Base-by-base conservation (phyloP, 1,284 basidiomycete species). In the Laetiporus sulphureus region DNA sequence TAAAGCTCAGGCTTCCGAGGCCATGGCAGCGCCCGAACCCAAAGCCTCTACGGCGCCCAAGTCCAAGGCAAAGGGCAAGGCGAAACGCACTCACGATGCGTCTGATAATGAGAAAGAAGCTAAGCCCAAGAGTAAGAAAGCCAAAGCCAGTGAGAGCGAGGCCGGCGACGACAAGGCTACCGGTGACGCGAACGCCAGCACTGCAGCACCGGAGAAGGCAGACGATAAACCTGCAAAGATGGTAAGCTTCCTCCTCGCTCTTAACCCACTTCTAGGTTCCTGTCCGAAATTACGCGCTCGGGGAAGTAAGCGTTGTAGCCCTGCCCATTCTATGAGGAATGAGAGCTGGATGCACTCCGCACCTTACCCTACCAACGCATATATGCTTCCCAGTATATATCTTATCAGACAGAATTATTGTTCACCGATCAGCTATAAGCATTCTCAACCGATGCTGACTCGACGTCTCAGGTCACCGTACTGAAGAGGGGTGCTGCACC, bases 401-500 rank as follows among this genome's bases (percentile, higher is more conserved):
- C 25, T 27, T 27, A 27, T 27, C n/a, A n/a, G n/a, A n/a, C n/a
- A n/a, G 18, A 24, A 46, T 34, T 40, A 21, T 27, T 11, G 47
- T 15, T 36, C 19, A 3, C 18, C 13, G 4, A n/a, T n/a, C n/a
- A n/a, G n/a, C n/a, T n/a, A n/a, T n/a, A n/a, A n/a, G n/a, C n/a
- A n/a, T n/a, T n/a, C n/a, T n/a, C n/a, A n/a, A n/a, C n/a, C n/a
- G n/a, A n/a, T n/a, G n/a, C n/a, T n/a, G n/a, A n/a, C n/a, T n/a
- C n/a, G n/a, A n/a, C n/a, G n/a, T n/a, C n/a, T n/a, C 42, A 77
- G 74, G 73, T 77, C 38, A 77, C 72, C 13, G 67, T 79, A 15
- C 38, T 80, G 39, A 77, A 74, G 58, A 63, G 75, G 15, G 77
- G 77, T n/a, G 71, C 73, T 16, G 77, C 75, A 5, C 78, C 78